These are phyloP conservation scores for Metschnikowia continentalis DNA, from an alignment of 805 yeast species.

Conservation along the genomic window DNA sequence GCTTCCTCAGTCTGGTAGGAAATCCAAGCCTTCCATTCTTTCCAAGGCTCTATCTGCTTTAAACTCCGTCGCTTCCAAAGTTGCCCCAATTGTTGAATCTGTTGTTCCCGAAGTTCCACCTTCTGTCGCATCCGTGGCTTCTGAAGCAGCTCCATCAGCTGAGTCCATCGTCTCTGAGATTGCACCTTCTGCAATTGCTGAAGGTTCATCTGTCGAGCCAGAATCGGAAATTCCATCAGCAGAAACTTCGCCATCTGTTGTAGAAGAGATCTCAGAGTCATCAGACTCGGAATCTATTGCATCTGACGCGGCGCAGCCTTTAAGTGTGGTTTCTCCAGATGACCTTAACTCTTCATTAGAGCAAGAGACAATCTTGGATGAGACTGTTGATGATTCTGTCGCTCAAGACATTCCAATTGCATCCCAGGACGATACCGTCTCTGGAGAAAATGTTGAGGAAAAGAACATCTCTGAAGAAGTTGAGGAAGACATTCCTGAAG, in stretches of 20 bases:
- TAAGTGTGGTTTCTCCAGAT: neutral
- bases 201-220: neutral
- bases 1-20: neutral
- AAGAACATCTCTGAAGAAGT: too few relatives aligned
- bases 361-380: neutral
- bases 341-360: neutral
- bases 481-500: too few relatives aligned
- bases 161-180: neutral
- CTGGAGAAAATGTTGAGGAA: neutral
- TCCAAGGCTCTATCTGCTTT: neutral
- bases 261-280: neutral
- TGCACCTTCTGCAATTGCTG: neutral
- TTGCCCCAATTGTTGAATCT: neutral
- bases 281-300: neutral
- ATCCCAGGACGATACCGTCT: neutral
- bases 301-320: neutral
- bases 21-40: neutral
- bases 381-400: neutral
- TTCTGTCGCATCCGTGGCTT: neutral
- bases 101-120: conserved; percentile 14
- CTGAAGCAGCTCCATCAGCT: neutral
- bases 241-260: neutral
- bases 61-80: neutral
- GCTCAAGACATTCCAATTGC: neutral
- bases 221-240: neutral